These are phyloP conservation scores for Ilex asprella DNA, from an alignment of 257 asterid genomes.

Conservation along the genomic window DNA sequence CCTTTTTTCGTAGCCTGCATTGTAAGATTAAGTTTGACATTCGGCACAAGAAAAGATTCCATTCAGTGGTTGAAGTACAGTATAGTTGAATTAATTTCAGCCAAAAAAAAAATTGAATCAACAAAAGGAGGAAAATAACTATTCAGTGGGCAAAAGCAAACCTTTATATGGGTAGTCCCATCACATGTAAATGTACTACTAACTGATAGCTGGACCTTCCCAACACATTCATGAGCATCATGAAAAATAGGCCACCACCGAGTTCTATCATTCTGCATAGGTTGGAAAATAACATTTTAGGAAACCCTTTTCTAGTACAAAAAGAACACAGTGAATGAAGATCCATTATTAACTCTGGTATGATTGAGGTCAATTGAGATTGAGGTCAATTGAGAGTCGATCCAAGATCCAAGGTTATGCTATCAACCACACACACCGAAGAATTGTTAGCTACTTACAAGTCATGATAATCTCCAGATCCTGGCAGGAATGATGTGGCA, in stretches of 20 bases:
- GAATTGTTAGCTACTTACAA: too few species aligned
- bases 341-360: neutral
- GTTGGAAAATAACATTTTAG: slow-evolving; percentile 5
- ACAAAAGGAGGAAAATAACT: too few species aligned
- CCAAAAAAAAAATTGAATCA: neutral
- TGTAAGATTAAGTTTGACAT: too few species aligned
- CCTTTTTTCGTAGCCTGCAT: too few species aligned
- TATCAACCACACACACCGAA: too few species aligned
- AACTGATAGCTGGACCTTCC: slow-evolving; percentile 78
- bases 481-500: too few species aligned
- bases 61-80: too few species aligned
- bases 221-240: slow-evolving; percentile 72
- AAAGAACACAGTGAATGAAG: neutral
- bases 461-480: too few species aligned
- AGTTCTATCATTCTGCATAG: slow-evolving; percentile 63
- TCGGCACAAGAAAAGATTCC: too few species aligned
- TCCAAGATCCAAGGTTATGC: too few species aligned
- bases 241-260: slow-evolving; percentile 89
- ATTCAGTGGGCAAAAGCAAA: slow-evolving; percentile 18
- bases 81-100: neutral
- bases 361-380: too few species aligned
- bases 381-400: too few species aligned
- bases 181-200: slow-evolving; percentile 64
- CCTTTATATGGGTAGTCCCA: slow-evolving; percentile 74
- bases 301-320: slow-evolving; percentile 6